phyloP scores from a whole-genome alignment of 2,329 filamentous ascomycete species.

The Uncinocarpus reesii region DNA sequence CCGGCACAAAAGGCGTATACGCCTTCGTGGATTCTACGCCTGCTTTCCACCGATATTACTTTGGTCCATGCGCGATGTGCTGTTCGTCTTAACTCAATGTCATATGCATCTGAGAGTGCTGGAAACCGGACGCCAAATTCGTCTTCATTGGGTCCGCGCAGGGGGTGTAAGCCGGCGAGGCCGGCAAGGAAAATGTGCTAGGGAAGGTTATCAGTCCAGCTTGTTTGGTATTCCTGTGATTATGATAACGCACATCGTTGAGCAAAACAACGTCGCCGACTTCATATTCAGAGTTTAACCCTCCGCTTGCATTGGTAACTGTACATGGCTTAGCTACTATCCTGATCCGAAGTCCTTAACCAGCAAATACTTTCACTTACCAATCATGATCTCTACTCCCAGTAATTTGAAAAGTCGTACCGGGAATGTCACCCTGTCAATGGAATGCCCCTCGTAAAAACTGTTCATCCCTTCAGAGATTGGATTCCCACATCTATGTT shows the following conservation, averaged over 20 bases:
- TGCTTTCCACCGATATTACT: conserved; percentile 36
- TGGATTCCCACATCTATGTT: neutral
- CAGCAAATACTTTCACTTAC: conserved; percentile 35
- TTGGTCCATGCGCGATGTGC: conserved; percentile 49
- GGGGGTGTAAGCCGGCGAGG: conserved; percentile 50
- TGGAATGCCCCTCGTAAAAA: conserved; percentile 58
- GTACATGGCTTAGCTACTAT: conserved; percentile 12
- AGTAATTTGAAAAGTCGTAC: conserved; percentile 54
- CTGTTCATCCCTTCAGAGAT: conserved; percentile 28
- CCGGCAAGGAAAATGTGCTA: conserved; percentile 56
- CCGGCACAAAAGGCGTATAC: conserved; percentile 57
- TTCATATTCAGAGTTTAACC: conserved; percentile 52
- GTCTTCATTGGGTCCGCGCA: conserved; percentile 53
- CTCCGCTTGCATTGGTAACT: conserved; percentile 59
- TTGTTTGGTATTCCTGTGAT: neutral
- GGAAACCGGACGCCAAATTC: conserved; percentile 55
- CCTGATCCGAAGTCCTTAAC: conserved; percentile 2
- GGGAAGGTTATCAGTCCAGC: conserved; percentile 17
- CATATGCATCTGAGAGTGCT: conserved; percentile 55
- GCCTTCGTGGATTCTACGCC: conserved; percentile 50
- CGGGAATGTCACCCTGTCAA: conserved; percentile 53
- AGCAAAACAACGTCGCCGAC: conserved; percentile 57
- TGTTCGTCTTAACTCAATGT: conserved; percentile 48
- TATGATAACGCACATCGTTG: conserved; percentile 46
- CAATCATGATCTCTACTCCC: conserved; percentile 50